Percentiles rank a stretch among this genome's conserved stretches.
These are phyloP conservation scores for Ilex paraguariensis DNA, from an alignment of 305 asterid species.

Conservation along the genomic window DNA sequence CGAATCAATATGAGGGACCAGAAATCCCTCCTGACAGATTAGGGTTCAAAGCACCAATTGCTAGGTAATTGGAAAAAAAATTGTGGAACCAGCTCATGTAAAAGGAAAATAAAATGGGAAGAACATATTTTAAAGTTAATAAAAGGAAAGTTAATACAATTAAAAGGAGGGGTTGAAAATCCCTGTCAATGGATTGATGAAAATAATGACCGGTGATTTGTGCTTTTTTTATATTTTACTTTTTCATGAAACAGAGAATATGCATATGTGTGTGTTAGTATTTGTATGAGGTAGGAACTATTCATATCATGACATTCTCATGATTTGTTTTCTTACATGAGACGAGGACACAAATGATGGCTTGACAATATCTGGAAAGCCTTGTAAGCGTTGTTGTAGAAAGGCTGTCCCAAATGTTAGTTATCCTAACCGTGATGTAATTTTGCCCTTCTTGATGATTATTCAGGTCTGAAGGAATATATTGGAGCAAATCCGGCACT, in stretches of 20 bases:
- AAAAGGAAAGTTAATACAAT: not conserved
- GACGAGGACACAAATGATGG: not conserved
- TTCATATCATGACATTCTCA: no score
- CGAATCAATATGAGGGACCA: no score
- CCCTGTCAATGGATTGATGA: not conserved
- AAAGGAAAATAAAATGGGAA: no score
- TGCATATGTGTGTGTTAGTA: not conserved
- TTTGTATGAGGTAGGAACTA: no score
- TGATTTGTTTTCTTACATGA: no score
- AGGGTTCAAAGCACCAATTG: no score
- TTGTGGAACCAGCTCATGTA: no score
- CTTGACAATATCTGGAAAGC: not conserved
- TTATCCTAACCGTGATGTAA: no score
- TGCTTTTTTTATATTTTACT: not conserved
- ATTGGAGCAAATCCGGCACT: constrained; percentile 84
- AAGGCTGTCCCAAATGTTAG: not conserved
- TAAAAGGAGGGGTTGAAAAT: not conserved
- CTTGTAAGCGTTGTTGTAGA: not conserved
- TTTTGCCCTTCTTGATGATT: not conserved
- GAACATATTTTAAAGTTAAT: no score
- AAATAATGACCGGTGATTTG: not conserved
- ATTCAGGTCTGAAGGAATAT: constrained; percentile 85
- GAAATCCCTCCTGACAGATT: no score
- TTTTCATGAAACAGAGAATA: no score
- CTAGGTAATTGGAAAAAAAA: no score